Base-by-base conservation (phyloP, 2,329 filamentous ascomycete species). In the Hymenoscyphus fraxineus region DNA sequence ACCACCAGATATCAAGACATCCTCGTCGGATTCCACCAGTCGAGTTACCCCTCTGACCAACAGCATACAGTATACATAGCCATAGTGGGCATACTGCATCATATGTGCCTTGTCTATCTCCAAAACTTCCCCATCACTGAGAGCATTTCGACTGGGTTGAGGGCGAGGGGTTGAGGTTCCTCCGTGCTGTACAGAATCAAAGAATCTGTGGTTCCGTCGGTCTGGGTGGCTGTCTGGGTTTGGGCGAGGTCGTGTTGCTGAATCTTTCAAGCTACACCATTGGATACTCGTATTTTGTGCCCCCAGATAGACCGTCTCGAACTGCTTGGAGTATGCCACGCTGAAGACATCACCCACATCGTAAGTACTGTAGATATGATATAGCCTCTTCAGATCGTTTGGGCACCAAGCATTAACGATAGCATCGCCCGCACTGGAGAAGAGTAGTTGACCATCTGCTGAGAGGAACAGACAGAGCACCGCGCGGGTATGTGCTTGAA, bases 321-420 rank as follows among this genome's bases (percentile, higher is more conserved):
- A 82, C 69, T 87, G 84, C 6, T 87, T 80, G 3, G 93, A 97
- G 77, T 96, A 97, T 1, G 89, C 90, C n/a, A 97, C 88, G 71
- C 92, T 96, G 76, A 98, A 98, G 65, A 99, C 87, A 78, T 99
- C 95, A 65, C 95, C 95, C 51, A 97, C 91, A 72, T 98, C 95
- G 77, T 96, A 94, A 59, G 89, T 89, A 67, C 93, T 96, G 80
- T 96, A 96, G 67, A 98, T 91, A 68, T 95, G 92, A 79, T 93
- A 95, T 0, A 95, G 82, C 35, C 90, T 88, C 63, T 84, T 85
- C 76, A 97, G 88, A 6, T 87, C 89, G 55, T 81, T 83, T 1
- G 93, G 91, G 71, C 88, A 89, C 95, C 95, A 99, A 54, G 96
- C 92, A 76, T 96, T 97, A 74, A 98, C 89, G 65, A 97, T 90